Conservation (phyloP, 495 filamentous ascomycete genomes). For the Penicillium simplicissimum region DNA sequence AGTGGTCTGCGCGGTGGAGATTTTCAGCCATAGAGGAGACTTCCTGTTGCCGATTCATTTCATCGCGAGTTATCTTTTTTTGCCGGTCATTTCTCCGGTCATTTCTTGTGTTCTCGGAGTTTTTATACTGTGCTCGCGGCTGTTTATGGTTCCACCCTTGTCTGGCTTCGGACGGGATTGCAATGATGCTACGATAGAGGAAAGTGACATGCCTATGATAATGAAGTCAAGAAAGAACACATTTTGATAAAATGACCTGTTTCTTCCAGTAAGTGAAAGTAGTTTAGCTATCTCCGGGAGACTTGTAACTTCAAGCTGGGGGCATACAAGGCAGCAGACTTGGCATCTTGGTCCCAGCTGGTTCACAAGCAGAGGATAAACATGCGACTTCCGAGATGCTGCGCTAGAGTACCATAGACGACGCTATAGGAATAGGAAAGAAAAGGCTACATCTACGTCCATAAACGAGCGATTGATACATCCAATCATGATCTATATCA, state of each 20-base stretch:
- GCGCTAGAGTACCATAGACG: too few relatives aligned
- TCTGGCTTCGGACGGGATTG: slow-evolving; percentile 15
- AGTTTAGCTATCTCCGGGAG: too few relatives aligned
- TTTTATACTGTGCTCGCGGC: background rate
- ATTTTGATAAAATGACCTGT: slow-evolving; percentile 6
- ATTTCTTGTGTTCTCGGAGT: background rate
- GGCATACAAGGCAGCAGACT: too few relatives aligned
- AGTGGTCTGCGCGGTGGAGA: background rate
- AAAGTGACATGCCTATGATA: slow-evolving; percentile 32
- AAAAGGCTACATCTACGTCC: background rate
- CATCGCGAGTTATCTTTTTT: background rate
- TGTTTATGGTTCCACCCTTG: slow-evolving; percentile 17
- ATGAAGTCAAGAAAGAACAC: slow-evolving; percentile 30
- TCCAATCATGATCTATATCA: slow-evolving; percentile 19
- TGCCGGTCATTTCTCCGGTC: background rate
- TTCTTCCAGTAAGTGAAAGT: too few relatives aligned
- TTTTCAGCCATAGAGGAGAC: slow-evolving; percentile 1
- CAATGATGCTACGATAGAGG: slow-evolving; percentile 37
- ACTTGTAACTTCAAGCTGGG: too few relatives aligned
- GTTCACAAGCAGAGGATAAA: too few relatives aligned
- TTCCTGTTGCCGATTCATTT: background rate
- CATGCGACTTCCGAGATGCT: too few relatives aligned
- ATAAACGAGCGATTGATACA: background rate
- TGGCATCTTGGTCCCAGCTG: too few relatives aligned
- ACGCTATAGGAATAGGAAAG: too few relatives aligned